Evolutionary conservation across 768 basidiomycete species (phyloP), one percentile per base, ranked within the genome.

Genomic region (Tricholomella constricta): DNA sequence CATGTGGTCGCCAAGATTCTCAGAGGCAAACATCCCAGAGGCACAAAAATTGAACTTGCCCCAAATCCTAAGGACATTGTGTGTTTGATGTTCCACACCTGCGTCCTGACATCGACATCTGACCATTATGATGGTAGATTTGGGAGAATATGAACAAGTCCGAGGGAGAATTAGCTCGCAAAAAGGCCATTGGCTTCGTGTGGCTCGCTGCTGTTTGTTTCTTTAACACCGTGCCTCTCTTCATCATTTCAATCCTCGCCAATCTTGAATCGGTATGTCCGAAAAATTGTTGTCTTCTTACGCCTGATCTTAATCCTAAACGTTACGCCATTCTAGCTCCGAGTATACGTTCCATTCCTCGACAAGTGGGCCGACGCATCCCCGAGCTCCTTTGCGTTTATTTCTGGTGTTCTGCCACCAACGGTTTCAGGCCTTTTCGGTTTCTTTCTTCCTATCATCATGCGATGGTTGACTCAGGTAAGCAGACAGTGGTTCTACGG

Each of bases 371-470:
- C 78, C 29, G 60, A 74, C 4, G 66, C 79, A 0, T 91, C 89
- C 3, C 77, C 78, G 0, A 72, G 59, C 20, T 79, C 88, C 1
- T 98, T 98, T 69, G 84, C 91, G 0, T 68, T 97, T 55, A 76
- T 94, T 32, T 94, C 93, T 65, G 94, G 95, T 88, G 86, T 98
- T 27, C 74, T 98, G 17, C 97, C 97, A 2, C 92, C 97, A 0
- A 77, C 90, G 0, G 83, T 98, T 32, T 91, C 92, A 7, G 88
- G 91, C 4, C 51, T 94, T 15, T 97, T 99, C 62, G 89, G 90
- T 14, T 94, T 90, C 73, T 84, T 94, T 69, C 77, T 99, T 31
- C 97, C 97, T 2, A 82, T 92, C 63, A 74, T 95, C 68, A 98
- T 99, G 84, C 88, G 97, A 47, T 81, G 83, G 79, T 74, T 96